Percentiles rank a stretch among this genome's conserved stretches.
phyloP scores from a whole-genome alignment of 495 filamentous ascomycete genomes.

The Cercophora sp. region DNA sequence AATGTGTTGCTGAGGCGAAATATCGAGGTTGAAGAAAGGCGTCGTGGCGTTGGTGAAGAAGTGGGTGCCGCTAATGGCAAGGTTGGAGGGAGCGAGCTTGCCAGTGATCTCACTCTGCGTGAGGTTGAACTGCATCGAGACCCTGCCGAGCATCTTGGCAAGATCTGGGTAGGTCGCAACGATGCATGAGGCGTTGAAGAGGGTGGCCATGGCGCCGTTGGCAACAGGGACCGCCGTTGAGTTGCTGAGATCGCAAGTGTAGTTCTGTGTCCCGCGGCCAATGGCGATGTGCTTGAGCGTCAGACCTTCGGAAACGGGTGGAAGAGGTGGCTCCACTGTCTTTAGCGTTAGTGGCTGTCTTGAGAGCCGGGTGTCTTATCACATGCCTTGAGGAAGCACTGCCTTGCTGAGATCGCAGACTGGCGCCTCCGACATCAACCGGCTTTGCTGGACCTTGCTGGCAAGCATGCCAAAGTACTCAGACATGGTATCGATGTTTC shows the following conservation, averaged over 20 bases:
- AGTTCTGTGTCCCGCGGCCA: conserved; percentile 89
- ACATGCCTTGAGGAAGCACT: conserved; percentile 42
- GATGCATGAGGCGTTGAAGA: conserved; percentile 84
- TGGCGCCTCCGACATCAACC: conserved; percentile 32
- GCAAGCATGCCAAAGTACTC: conserved; percentile 54
- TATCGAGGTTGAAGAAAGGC: conserved; percentile 75
- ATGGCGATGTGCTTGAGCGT: conserved; percentile 71
- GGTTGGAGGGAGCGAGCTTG: conserved; percentile 49
- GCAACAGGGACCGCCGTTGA: conserved; percentile 55
- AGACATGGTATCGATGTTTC: conserved; percentile 39
- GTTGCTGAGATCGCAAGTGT: conserved; percentile 67
- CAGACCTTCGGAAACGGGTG: conserved; percentile 53
- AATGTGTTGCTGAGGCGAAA: conserved; percentile 40
- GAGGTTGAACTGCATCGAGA: conserved; percentile 54
- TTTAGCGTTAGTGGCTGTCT: conserved; percentile 20
- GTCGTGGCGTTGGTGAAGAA: conserved; percentile 64
- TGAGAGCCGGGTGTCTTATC: neutral
- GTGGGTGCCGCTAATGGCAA: conserved; percentile 70
- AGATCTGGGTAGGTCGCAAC: conserved; percentile 63
- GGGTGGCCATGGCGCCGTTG: conserved; percentile 73
- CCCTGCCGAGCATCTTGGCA: conserved; percentile 48
- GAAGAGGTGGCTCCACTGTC: conserved; percentile 46
- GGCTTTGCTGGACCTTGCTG: conserved; percentile 41
- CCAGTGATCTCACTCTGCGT: conserved; percentile 29
- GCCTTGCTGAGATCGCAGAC: conserved; percentile 51